Conservation (phyloP, 2,329 filamentous ascomycete species). For the Trichoderma sp. region DNA sequence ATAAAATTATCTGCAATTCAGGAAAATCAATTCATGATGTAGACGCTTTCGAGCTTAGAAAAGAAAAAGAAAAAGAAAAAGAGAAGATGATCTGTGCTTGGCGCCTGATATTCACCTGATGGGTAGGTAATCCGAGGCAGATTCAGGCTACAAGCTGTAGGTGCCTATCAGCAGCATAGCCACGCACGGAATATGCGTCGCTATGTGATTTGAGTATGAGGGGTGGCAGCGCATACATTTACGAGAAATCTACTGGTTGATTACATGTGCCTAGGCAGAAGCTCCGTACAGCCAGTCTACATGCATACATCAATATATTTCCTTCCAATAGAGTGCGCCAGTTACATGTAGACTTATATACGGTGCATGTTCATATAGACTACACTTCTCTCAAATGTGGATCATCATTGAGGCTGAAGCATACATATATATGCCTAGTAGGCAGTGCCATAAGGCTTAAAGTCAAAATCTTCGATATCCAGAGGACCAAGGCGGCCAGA, state of each 20-base stretch:
- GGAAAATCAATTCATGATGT: neutral
- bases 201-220: neutral
- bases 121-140: neutral
- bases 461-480: slow-evolving; percentile 36
- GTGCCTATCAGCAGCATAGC: neutral
- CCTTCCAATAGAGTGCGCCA: no score
- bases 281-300: no score
- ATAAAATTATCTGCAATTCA: neutral
- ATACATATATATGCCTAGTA: slow-evolving; percentile 1
- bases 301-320: no score
- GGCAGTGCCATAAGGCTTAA: slow-evolving; percentile 39
- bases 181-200: neutral
- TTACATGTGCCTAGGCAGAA: no score
- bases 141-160: neutral
- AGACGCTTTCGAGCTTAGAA: neutral
- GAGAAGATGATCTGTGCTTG: neutral
- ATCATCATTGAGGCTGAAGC: no score
- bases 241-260: no score
- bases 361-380: no score
- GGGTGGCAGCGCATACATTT: no score
- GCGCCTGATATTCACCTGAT: no score
- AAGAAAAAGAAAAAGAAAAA: neutral
- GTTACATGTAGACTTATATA: no score
- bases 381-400: no score
- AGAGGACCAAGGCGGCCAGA: slow-evolving; percentile 34